Evolutionary conservation across 2,329 filamentous ascomycete species (phyloP).

Genomic region (Trichoderma endophyticum): DNA sequence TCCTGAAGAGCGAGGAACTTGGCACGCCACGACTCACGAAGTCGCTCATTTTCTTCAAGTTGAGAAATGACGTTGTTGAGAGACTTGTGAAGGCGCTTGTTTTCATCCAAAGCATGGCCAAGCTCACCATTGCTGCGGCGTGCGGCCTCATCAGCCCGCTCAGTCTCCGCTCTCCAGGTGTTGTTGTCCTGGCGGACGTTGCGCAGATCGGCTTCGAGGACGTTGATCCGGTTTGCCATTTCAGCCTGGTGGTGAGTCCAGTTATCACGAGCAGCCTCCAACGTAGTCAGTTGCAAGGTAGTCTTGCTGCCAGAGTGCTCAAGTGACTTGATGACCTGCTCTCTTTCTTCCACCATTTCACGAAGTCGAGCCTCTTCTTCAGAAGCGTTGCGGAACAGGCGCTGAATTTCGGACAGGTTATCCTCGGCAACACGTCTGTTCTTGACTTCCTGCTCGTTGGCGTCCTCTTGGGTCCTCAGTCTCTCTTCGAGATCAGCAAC

Average conservation of each 20-base stretch:
- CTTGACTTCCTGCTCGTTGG: conserved; percentile 61
- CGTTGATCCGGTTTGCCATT: conserved; percentile 53
- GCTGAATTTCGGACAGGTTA: conserved; percentile 67
- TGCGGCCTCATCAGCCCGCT: conserved; percentile 52
- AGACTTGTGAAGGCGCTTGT: conserved; percentile 70
- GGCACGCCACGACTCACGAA: conserved; percentile 77
- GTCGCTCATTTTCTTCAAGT: conserved; percentile 78
- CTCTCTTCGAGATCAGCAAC: conserved; percentile 68
- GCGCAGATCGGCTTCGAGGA: conserved; percentile 53
- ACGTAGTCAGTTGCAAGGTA: conserved; percentile 60
- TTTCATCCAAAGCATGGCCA: conserved; percentile 51
- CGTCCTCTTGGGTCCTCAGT: conserved; percentile 60
- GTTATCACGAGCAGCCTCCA: conserved; percentile 65
- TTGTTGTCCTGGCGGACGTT: conserved; percentile 54
- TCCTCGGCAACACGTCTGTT: conserved; percentile 67
- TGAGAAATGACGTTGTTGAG: conserved; percentile 73
- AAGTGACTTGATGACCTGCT: conserved; percentile 60
- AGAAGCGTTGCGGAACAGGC: conserved; percentile 64
- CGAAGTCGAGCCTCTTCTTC: conserved; percentile 69
- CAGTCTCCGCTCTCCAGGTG: conserved; percentile 62
- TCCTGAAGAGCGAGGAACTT: conserved; percentile 85
- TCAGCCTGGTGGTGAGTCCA: conserved; percentile 53
- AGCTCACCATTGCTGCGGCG: conserved; percentile 50
- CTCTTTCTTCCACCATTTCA: conserved; percentile 64
- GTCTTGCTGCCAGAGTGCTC: conserved; percentile 56